Conservation (phyloP, 768 basidiomycete genomes). For the Pulveroboletus sp. region DNA sequence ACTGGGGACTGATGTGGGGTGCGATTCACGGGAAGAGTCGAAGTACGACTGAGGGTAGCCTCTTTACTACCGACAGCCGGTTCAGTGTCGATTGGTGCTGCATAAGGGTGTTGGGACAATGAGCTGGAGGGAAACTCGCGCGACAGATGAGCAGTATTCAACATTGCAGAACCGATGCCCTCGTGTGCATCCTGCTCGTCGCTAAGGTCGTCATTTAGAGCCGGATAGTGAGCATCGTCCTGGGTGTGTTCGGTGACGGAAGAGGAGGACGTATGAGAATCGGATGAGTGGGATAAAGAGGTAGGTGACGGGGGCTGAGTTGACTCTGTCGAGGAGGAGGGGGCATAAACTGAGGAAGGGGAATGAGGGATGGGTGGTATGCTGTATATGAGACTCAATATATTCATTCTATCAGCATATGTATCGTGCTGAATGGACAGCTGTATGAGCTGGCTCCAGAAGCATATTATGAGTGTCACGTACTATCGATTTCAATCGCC, state of each 20-base stretch:
- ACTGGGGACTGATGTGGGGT: slow-evolving; percentile 21
- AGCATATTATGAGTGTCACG: slow-evolving; percentile 34
- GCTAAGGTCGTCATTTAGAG: slow-evolving; percentile 19
- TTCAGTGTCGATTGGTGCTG: slow-evolving; percentile 39
- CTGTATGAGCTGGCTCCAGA: slow-evolving; percentile 14
- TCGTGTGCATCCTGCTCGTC: slow-evolving; percentile 40
- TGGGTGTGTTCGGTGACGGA: slow-evolving; percentile 37
- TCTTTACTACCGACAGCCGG: slow-evolving; percentile 24
- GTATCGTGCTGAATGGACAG: slow-evolving; percentile 73
- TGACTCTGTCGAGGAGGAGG: slow-evolving; percentile 37
- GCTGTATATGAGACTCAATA: slow-evolving; percentile 85
- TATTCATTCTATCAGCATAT: slow-evolving; percentile 92
- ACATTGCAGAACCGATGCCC: slow-evolving; percentile 46
- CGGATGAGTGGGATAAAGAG: slow-evolving; percentile 38
- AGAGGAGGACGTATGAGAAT: slow-evolving; percentile 51
- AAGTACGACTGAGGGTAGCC: slow-evolving; percentile 30
- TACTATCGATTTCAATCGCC: slow-evolving; percentile 84
- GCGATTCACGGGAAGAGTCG: slow-evolving; percentile 34
- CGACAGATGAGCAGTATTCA: slow-evolving; percentile 31
- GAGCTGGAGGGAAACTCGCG: slow-evolving; percentile 26
- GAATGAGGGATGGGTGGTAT: slow-evolving; percentile 76
- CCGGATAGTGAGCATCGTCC: slow-evolving; percentile 31
- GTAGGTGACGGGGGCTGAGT: slow-evolving; percentile 37
- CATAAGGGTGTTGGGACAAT: slow-evolving; percentile 49
- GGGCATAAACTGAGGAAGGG: slow-evolving; percentile 48